phyloP scores from a whole-genome alignment of 2,329 filamentous ascomycete genomes.

The Decorospora gaudefroyi region DNA sequence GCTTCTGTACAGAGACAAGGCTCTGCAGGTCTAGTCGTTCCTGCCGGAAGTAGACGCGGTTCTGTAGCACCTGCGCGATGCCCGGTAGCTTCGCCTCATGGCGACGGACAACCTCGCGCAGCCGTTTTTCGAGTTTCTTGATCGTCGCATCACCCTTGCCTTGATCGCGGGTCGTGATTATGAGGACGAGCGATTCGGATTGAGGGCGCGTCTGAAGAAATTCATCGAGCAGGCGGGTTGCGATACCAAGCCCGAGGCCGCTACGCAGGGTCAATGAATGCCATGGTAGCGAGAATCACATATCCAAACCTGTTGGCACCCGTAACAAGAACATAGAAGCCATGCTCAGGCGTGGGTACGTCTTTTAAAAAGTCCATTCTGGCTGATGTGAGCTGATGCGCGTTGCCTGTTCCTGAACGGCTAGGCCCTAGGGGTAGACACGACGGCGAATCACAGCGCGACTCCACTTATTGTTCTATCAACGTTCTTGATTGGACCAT shows the following conservation, averaged over 20 bases:
- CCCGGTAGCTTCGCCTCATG: slow-evolving; percentile 45
- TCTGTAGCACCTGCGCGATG: slow-evolving; percentile 49
- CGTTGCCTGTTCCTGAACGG: slow-evolving; percentile 18
- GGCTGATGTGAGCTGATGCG: slow-evolving; percentile 1
- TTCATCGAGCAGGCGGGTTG: slow-evolving; percentile 84
- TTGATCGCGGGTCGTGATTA: slow-evolving; percentile 79
- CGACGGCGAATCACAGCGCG: slow-evolving; percentile 20
- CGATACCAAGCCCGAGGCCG: slow-evolving; percentile 83
- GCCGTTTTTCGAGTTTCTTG: slow-evolving; percentile 64
- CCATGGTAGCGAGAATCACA: accelerated
- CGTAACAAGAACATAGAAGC: slow-evolving; percentile 70
- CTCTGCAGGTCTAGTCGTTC: slow-evolving; percentile 63
- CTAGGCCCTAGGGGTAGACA: slow-evolving; percentile 7
- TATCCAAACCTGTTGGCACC: slow-evolving; percentile 76
- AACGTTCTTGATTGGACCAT: too few relatives aligned
- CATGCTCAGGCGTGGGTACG: slow-evolving; percentile 36
- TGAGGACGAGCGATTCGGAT: slow-evolving; percentile 72
- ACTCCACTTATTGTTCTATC: too few relatives aligned
- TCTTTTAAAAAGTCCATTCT: slow-evolving; percentile 29
- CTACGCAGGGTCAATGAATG: slow-evolving; percentile 56
- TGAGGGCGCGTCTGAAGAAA: slow-evolving; percentile 73
- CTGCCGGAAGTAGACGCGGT: slow-evolving; percentile 57
- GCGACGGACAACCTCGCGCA: slow-evolving; percentile 54
- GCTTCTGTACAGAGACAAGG: slow-evolving; percentile 59
- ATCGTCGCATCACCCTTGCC: slow-evolving; percentile 77